Base-by-base conservation (phyloP, 139 green algal species). In the Chlamydomonas schloesseri region DNA sequence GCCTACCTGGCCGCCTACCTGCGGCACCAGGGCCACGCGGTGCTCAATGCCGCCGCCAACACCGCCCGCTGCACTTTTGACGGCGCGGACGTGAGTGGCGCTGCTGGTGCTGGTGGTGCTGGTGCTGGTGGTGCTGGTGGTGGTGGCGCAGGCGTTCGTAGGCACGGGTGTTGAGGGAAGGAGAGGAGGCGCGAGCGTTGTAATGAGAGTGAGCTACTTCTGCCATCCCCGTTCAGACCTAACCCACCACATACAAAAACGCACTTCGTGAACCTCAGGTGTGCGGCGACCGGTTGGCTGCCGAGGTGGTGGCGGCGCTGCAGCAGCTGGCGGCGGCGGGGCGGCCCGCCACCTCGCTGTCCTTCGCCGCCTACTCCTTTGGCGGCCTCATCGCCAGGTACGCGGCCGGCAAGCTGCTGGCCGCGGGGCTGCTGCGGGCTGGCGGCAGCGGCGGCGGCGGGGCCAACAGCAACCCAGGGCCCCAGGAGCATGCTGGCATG, bases 381-480 rank as follows among this genome's bases (percentile, higher is more conserved):
- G 87, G 87, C 26, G 87, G 87, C 31, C 74, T 90, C 64, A 90
- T 90, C 31, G 74, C 29, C 5, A 73, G 87, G 23, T 90, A 88
- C 50, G 81, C 81, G 20, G 70, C 72, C 15, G 87, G 87, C 64
- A 90, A 90, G 81, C 81, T 90, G 55, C 53, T 31, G n/a, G 81
- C 87, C 3, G 20, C 20, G 5, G 87, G 87, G 24, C 42, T 50
- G 42, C 42, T 50, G 42, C 42, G 42, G 6, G 42, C 42, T 8
- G 42, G 42, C 42, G 42, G 42, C 42, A 50, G 42, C 42, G 42
- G 42, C 42, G 5, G 42, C 42, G 42, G 6, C 42, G 42, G 42
- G 6, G 42, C 5, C 42, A 50, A 5, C 6, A 5, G 42, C 42
- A 5, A 8, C 42, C 6, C 6, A 8, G 42, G 8, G 42, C 42